Percentiles rank a stretch among this genome's conserved stretches.
Evolutionary conservation across 495 filamentous ascomycete genomes (phyloP).

Genomic region (Halenospora varia): DNA sequence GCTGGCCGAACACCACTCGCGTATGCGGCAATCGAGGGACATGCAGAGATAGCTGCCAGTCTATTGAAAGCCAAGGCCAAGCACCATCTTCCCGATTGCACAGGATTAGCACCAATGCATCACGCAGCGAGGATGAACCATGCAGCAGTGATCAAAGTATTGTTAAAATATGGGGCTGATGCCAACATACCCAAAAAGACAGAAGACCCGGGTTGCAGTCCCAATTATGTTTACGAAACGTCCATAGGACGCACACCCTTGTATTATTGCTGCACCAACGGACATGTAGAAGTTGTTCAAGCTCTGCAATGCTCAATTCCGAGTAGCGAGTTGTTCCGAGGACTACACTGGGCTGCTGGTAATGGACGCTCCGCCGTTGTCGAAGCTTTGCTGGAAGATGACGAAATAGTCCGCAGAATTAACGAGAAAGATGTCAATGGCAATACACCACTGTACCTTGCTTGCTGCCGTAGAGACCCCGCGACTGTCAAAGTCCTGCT

Average conservation of each 20-base stretch:
- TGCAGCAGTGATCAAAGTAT: constrained; percentile 1
- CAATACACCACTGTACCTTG: background rate
- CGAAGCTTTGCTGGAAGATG: background rate
- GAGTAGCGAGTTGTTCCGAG: constrained; percentile 16
- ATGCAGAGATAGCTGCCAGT: constrained; percentile 10
- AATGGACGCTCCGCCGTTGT: background rate
- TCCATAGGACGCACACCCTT: constrained; percentile 10
- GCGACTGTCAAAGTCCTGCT: background rate
- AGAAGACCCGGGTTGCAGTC: background rate
- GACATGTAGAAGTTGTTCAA: background rate
- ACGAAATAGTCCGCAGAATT: background rate
- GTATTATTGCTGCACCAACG: constrained; percentile 23
- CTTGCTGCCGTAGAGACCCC: background rate
- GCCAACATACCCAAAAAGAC: constrained; percentile 19
- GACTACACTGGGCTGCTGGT: background rate
- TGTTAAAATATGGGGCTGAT: constrained; percentile 20
- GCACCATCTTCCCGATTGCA: constrained; percentile 3
- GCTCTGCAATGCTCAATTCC: background rate
- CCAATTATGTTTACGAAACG: background rate
- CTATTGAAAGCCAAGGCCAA: constrained; percentile 16
- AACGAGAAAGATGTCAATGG: background rate
- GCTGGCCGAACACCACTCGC: constrained; percentile 16
- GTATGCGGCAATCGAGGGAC: constrained; percentile 16
- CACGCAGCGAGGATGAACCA: constrained; percentile 6
- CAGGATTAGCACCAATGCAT: constrained; percentile 25